phyloP scores from a whole-genome alignment of 1,284 basidiomycete genomes.

The Cystobasidium sp. region DNA sequence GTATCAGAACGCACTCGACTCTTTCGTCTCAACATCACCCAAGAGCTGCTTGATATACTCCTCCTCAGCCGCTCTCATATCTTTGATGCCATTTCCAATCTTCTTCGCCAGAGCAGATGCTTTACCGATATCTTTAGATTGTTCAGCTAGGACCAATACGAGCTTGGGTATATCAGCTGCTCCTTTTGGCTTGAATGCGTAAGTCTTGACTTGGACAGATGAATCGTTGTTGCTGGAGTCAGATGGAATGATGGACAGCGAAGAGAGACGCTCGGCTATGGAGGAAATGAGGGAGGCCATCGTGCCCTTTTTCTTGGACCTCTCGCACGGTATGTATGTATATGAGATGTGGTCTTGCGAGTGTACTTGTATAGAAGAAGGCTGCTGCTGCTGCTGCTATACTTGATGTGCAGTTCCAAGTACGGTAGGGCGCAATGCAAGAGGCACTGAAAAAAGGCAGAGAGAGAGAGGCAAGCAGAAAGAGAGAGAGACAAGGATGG shows the following conservation, averaged over 20 bases:
- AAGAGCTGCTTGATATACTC: constrained; percentile 51
- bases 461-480: too few relatives aligned
- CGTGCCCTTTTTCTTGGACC: not conserved
- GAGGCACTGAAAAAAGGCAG: too few relatives aligned
- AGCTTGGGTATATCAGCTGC: constrained; percentile 49
- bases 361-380: too few relatives aligned
- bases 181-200: constrained; percentile 53
- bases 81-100: constrained; percentile 51
- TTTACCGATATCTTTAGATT: constrained; percentile 51
- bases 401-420: too few relatives aligned
- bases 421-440: too few relatives aligned
- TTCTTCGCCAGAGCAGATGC: constrained; percentile 52
- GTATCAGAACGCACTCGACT: constrained; percentile 11
- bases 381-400: too few relatives aligned
- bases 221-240: not conserved
- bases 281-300: constrained; percentile 23
- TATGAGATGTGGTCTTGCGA: too few relatives aligned
- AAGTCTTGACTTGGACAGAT: constrained; percentile 23
- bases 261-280: constrained; percentile 25
- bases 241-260: constrained; percentile 23
- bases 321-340: too few relatives aligned
- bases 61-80: constrained; percentile 53
- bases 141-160: constrained; percentile 52
- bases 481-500: too few relatives aligned
- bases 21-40: constrained; percentile 49